A percentile compares a stretch with the other conserved stretches of the same genome.
phyloP scores from a whole-genome alignment of 2,329 filamentous ascomycete species.

The Alternaria arborescens region DNA sequence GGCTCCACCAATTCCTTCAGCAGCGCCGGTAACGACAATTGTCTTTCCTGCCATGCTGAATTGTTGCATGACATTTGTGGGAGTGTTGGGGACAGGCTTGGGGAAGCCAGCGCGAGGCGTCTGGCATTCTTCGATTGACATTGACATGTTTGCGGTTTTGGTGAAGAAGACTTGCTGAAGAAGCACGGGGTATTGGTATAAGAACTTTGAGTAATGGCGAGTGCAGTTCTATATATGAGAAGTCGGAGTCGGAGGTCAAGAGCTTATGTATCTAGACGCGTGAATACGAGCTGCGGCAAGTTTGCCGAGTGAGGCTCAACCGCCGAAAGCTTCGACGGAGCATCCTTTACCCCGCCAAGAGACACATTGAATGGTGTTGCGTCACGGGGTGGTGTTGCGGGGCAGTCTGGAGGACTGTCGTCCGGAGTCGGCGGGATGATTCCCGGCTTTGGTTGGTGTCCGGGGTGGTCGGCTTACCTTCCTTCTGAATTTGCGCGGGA shows the following conservation, averaged over 20 bases:
- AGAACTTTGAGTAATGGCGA: background rate
- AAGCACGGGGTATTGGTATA: background rate
- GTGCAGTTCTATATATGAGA: background rate
- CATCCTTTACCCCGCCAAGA: conserved; percentile 12
- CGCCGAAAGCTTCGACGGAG: conserved; percentile 2
- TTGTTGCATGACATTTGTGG: conserved; percentile 42
- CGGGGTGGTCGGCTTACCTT: conserved; percentile 25
- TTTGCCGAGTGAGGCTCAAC: conserved; percentile 4
- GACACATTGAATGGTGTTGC: conserved; percentile 11
- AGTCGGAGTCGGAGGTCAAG: background rate
- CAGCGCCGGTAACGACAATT: conserved; percentile 55
- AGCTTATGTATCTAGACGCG: conserved; percentile 5
- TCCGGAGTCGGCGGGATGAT: conserved; percentile 21
- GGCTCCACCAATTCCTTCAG: conserved; percentile 64
- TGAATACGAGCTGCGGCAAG: background rate
- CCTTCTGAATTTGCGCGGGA: conserved; percentile 1
- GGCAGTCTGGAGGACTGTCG: conserved; percentile 29
- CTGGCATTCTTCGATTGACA: conserved; percentile 44
- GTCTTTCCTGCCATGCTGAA: conserved; percentile 51
- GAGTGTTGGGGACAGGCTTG: conserved; percentile 36
- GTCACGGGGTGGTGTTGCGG: conserved; percentile 34
- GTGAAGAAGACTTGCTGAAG: background rate
- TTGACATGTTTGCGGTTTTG: conserved; percentile 41
- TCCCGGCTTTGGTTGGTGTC: conserved; percentile 10
- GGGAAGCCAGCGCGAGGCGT: conserved; percentile 36